A percentile compares a stretch with the other conserved stretches of the same genome.
phyloP scores from a whole-genome alignment of 1,284 basidiomycete species.

The Tilletia setariae region DNA sequence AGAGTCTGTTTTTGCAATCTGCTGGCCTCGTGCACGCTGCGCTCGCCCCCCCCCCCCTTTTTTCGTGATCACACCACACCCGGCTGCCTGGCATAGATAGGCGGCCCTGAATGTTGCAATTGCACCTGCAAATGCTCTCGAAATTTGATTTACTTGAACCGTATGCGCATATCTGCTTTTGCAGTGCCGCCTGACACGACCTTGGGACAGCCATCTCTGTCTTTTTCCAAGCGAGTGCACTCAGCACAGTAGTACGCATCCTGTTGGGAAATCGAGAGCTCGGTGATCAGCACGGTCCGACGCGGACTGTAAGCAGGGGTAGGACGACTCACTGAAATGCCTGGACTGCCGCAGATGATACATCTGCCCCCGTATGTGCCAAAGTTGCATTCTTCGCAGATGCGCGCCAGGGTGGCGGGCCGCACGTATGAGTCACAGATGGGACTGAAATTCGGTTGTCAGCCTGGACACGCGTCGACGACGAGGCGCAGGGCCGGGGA shows the following conservation, averaged over 20 bases:
- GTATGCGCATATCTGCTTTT: slow-evolving; percentile 9
- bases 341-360: slow-evolving; percentile 71
- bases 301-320: slow-evolving; percentile 21
- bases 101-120: slow-evolving; percentile 12
- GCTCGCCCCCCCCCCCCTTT: no score
- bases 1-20: no score
- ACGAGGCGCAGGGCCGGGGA: not conserved
- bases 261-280: slow-evolving; percentile 67
- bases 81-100: no score
- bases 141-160: slow-evolving; percentile 4
- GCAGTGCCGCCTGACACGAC: slow-evolving; percentile 87
- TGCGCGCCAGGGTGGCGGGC: slow-evolving; percentile 92
- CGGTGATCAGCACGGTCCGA: slow-evolving; percentile 54
- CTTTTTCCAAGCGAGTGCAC: slow-evolving; percentile 93
- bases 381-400: slow-evolving; percentile 98
- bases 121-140: not conserved
- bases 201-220: slow-evolving; percentile 96
- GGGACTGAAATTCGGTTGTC: slow-evolving; percentile 65
- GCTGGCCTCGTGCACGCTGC: no score
- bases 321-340: slow-evolving; percentile 43
- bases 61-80: no score
- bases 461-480: not conserved
- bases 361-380: slow-evolving; percentile 94
- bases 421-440: slow-evolving; percentile 99
- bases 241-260: slow-evolving; percentile 54